These are phyloP conservation scores for Aphanomyces astaci DNA, from an alignment of 352 stramenopile genomes.

Conservation along the genomic window DNA sequence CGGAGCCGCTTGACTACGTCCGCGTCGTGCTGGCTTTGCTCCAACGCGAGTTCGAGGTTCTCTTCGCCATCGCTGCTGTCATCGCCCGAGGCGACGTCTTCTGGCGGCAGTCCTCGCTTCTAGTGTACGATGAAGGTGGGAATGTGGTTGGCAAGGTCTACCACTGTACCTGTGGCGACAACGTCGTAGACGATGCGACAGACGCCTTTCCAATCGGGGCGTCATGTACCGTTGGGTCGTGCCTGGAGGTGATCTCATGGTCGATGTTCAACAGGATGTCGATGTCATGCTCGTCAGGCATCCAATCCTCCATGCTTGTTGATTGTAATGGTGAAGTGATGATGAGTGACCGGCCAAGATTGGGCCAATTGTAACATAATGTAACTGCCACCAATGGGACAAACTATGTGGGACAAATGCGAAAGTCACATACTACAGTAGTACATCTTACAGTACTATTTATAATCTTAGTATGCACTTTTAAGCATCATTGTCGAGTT, in stretches of 20 bases:
- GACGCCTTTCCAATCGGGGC: not conserved
- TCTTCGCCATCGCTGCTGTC: constrained; percentile 17
- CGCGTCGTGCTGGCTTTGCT: not conserved
- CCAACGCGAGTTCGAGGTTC: constrained; percentile 18
- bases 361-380: not conserved
- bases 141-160: no score
- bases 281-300: constrained; percentile 19
- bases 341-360: no score
- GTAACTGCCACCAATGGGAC: no score
- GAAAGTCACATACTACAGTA: no score
- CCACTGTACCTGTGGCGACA: constrained; percentile 9
- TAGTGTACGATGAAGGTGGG: not conserved
- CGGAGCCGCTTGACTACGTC: constrained; percentile 14
- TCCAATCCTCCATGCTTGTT: constrained; percentile 22
- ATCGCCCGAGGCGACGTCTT: constrained; percentile 12
- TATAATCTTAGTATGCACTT: no score
- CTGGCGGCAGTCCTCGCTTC: not conserved
- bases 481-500: no score
- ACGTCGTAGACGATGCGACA: not conserved
- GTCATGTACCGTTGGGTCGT: not conserved
- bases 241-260: not conserved
- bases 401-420: no score
- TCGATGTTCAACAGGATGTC: constrained; percentile 15
- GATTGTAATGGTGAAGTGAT: no score
- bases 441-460: no score